Percentiles rank a stretch among this genome's conserved stretches.
phyloP scores from a whole-genome alignment of 495 filamentous ascomycete species.

The Clavariopsis aquatica region DNA sequence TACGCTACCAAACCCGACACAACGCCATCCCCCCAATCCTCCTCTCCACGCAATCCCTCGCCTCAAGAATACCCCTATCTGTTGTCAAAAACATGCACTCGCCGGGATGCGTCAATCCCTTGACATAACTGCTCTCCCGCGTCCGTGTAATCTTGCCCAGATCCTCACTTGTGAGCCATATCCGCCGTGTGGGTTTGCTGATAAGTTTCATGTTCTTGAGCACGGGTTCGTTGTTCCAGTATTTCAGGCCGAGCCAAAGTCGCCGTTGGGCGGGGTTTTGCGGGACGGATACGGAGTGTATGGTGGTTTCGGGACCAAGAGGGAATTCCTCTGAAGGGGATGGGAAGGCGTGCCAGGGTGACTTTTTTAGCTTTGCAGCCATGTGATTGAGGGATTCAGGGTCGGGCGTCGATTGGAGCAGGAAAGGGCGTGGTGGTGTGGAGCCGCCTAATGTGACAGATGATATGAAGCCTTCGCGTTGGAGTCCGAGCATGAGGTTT shows the following conservation, averaged over 20 bases:
- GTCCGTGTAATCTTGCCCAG: constrained; percentile 68
- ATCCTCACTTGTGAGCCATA: constrained; percentile 62
- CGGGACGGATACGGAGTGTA: constrained; percentile 38
- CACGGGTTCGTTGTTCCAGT: constrained; percentile 85
- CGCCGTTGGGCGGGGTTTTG: constrained; percentile 75
- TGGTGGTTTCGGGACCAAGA: neutral
- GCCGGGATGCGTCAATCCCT: constrained; percentile 72
- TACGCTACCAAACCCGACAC: constrained; percentile 60
- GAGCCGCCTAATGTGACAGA: constrained; percentile 77
- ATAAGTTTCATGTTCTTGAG: constrained; percentile 68
- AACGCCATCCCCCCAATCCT: constrained; percentile 81
- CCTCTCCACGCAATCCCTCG: constrained; percentile 81
- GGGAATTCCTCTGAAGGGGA: neutral
- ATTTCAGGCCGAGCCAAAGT: constrained; percentile 92
- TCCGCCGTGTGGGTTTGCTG: constrained; percentile 72
- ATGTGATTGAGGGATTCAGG: constrained; percentile 7
- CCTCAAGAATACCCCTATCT: constrained; percentile 78
- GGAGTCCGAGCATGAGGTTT: constrained; percentile 70
- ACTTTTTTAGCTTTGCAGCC: constrained; percentile 15
- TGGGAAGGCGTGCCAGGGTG: constrained; percentile 32
- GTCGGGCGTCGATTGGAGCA: constrained; percentile 16
- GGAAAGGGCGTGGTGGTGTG: constrained; percentile 26
- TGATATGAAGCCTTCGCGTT: constrained; percentile 78
- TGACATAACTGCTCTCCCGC: constrained; percentile 61
- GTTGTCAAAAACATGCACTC: constrained; percentile 83